Evolutionary conservation across 1,284 basidiomycete species (phyloP).

Genomic region (Moniliophthora roreri): DNA sequence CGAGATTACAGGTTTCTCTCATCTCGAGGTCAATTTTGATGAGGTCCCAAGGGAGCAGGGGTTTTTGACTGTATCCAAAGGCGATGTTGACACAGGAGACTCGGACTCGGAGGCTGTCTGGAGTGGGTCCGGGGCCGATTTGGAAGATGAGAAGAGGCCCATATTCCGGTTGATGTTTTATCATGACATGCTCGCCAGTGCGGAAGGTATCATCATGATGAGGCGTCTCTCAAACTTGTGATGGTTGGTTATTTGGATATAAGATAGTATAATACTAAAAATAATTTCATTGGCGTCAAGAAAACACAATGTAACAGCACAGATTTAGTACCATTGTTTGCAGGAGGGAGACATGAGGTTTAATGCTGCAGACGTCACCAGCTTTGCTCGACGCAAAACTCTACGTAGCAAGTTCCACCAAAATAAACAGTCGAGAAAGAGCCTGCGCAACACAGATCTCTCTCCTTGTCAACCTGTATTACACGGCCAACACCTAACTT

Average conservation of each 20-base stretch:
- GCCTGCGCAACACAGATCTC: neutral
- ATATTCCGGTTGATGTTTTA: neutral
- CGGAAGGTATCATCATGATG: neutral
- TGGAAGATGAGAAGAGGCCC: conserved; percentile 6
- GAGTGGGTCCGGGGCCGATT: neutral
- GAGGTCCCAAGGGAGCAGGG: conserved; percentile 21
- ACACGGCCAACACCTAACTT: neutral
- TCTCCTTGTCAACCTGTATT: neutral
- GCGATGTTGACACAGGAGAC: neutral
- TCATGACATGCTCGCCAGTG: neutral
- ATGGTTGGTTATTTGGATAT: neutral
- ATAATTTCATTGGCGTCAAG: neutral
- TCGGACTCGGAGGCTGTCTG: conserved; percentile 1
- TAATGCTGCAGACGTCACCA: conserved; percentile 5
- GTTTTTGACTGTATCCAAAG: conserved; percentile 4
- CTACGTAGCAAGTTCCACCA: neutral
- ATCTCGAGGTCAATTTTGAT: conserved; percentile 38
- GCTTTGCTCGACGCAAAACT: conserved; percentile 1
- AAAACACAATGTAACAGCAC: conserved; percentile 1
- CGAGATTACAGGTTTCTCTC: conserved; percentile 35
- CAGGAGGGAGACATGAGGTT: neutral
- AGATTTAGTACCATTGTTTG: neutral
- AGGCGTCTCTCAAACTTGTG: neutral
- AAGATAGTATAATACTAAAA: neutral
- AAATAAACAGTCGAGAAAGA: neutral